These are phyloP conservation scores for Chlorociboria aeruginascens DNA, from an alignment of 495 filamentous ascomycete genomes.

Conservation along the genomic window DNA sequence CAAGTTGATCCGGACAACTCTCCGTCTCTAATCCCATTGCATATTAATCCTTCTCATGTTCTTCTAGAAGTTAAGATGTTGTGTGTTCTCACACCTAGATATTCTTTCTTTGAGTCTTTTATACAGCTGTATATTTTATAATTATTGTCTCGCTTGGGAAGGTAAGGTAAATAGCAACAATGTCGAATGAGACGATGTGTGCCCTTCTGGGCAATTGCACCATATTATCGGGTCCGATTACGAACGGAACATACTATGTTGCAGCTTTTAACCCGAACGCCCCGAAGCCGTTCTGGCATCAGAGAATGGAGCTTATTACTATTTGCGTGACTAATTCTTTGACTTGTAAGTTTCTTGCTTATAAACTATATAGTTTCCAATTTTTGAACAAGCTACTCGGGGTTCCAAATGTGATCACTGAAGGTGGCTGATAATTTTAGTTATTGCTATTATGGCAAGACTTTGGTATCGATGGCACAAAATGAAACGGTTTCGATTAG, in stretches of 20 bases:
- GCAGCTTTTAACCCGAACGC: constrained; percentile 5
- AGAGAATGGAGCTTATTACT: constrained; percentile 7
- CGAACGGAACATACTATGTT: constrained; percentile 8
- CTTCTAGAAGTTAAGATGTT: too few relatives aligned
- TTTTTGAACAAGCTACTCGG: background rate
- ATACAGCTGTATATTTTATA: too few relatives aligned
- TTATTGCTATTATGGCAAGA: constrained; percentile 6
- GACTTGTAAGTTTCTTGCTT: constrained; percentile 6
- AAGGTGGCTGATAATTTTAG: background rate
- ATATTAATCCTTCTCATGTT: too few relatives aligned
- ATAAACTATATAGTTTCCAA: background rate
- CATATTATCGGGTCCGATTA: background rate
- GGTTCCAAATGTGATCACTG: background rate
- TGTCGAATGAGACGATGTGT: too few relatives aligned
- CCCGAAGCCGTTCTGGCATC: constrained; percentile 1
- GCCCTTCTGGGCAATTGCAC: background rate
- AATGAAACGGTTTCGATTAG: constrained; percentile 8
- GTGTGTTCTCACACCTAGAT: too few relatives aligned
- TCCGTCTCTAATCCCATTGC: too few relatives aligned
- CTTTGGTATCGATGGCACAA: constrained; percentile 10
- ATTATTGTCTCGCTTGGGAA: too few relatives aligned
- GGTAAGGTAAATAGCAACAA: too few relatives aligned
- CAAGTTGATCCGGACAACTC: too few relatives aligned
- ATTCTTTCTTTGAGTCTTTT: too few relatives aligned
- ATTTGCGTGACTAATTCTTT: constrained; percentile 10